phyloP scores from a whole-genome alignment of 1,139 yeast species.

The Nakaseomyces bracarensis region DNA sequence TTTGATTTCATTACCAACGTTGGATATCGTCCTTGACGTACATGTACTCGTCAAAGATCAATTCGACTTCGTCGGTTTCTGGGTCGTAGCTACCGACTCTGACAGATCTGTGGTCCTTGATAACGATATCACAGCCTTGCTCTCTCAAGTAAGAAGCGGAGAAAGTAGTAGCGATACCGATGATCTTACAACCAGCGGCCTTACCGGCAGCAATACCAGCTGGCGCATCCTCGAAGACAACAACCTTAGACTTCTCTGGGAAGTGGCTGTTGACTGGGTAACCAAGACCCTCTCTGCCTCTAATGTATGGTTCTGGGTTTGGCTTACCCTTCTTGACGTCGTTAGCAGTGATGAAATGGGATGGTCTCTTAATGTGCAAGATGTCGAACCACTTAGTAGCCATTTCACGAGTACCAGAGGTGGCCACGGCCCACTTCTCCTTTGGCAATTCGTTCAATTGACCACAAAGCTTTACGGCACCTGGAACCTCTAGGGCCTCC shows the following conservation, averaged over 20 bases:
- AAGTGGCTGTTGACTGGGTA: constrained; percentile 37
- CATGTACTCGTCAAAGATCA: constrained; percentile 33
- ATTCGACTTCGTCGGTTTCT: constrained; percentile 33
- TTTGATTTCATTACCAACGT: constrained; percentile 24
- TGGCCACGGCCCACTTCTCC: constrained; percentile 74
- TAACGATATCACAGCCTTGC: constrained; percentile 76
- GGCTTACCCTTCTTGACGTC: constrained; percentile 75
- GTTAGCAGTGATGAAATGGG: constrained; percentile 72
- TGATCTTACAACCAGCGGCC: constrained; percentile 74
- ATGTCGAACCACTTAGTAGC: constrained; percentile 74
- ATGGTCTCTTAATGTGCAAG: constrained; percentile 55
- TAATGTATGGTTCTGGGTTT: constrained; percentile 71
- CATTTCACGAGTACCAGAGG: constrained; percentile 70
- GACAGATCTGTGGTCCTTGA: constrained; percentile 55
- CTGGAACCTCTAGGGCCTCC: constrained; percentile 65
- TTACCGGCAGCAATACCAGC: constrained; percentile 74
- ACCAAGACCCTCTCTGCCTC: constrained; percentile 55
- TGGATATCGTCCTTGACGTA: constrained; percentile 34
- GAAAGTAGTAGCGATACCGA: constrained; percentile 80
- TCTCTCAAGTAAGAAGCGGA: constrained; percentile 58
- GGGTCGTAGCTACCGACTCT: constrained; percentile 35
- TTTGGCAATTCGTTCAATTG: constrained; percentile 33
- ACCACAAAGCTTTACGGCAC: constrained; percentile 54
- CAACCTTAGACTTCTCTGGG: constrained; percentile 39
- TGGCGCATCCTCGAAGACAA: constrained; percentile 38